Conservation (phyloP, 768 basidiomycete species). For the Strobilomyces dryophilus region DNA sequence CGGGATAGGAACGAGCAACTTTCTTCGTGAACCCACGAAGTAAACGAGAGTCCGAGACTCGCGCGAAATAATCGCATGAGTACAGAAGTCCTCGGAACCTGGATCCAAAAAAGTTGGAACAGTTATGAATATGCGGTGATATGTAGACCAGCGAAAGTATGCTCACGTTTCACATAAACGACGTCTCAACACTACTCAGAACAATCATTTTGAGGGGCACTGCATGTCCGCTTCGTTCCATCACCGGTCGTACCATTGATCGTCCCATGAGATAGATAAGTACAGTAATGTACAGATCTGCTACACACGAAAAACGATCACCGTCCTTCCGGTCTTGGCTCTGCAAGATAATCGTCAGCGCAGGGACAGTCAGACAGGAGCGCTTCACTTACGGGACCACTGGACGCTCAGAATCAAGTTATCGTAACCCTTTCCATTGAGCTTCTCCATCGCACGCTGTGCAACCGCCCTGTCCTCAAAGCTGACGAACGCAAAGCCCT, state of each 20-base stretch:
- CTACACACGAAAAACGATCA: conserved; percentile 7
- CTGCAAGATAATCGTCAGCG: conserved; percentile 21
- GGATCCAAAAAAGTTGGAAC: no score
- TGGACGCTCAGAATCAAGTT: conserved; percentile 75
- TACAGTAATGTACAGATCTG: conserved; percentile 2
- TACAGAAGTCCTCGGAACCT: neutral
- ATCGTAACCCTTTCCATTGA: conserved; percentile 89
- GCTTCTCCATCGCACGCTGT: conserved; percentile 87
- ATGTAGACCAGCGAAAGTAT: no score
- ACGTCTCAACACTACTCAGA: no score
- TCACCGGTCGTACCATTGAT: neutral
- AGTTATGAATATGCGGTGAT: no score
- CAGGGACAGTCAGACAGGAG: neutral
- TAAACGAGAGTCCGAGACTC: neutral
- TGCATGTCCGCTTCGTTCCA: no score
- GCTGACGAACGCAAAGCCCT: conserved; percentile 96
- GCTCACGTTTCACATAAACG: no score
- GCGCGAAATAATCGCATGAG: neutral
- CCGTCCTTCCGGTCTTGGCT: conserved; percentile 42
- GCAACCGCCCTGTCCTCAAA: conserved; percentile 81
- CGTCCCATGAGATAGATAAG: neutral
- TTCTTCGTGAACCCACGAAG: neutral
- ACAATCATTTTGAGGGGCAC: no score
- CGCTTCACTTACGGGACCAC: conserved; percentile 53
- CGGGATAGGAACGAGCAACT: neutral